A percentile compares a stretch with the other conserved stretches of the same genome.
These are phyloP conservation scores for Pichia sp. DNA, from an alignment of 1,139 yeast genomes.

Conservation along the genomic window DNA sequence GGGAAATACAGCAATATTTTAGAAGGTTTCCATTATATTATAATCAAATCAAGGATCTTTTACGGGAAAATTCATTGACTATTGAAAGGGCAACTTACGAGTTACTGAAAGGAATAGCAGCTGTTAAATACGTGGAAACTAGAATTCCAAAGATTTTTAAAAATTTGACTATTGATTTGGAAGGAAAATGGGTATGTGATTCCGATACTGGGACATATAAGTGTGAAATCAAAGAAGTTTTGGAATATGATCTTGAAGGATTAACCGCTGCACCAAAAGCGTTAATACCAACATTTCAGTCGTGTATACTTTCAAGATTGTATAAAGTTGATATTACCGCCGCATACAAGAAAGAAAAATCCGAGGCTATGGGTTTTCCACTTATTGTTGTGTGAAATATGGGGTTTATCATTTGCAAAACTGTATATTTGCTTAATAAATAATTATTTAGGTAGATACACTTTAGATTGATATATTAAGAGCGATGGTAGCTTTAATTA, in stretches of 20 bases:
- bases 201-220: background rate
- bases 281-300: slow-evolving; percentile 8
- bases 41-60: slow-evolving; percentile 2
- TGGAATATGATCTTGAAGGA: slow-evolving; percentile 1
- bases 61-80: background rate
- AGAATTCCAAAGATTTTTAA: slow-evolving; percentile 3
- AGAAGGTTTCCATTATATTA: slow-evolving; percentile 5
- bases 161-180: background rate
- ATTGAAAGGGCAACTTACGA: slow-evolving; percentile 6
- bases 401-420: no score
- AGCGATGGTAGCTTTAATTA: no score
- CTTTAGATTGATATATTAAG: no score
- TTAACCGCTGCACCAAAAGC: slow-evolving; percentile 2
- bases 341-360: background rate
- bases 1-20: background rate
- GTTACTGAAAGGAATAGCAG: slow-evolving; percentile 3
- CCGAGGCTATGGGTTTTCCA: background rate
- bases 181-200: slow-evolving; percentile 3
- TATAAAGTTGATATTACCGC: slow-evolving; percentile 4
- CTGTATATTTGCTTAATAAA: no score
- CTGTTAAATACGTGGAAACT: slow-evolving; percentile 1
- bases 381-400: slow-evolving; percentile 1
- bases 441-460: no score
- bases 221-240: background rate
- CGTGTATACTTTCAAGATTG: slow-evolving; percentile 6